Evolutionary conservation across 176 grass and related monocot species (phyloP).

Genomic region (Alopecurus myosuroides): DNA sequence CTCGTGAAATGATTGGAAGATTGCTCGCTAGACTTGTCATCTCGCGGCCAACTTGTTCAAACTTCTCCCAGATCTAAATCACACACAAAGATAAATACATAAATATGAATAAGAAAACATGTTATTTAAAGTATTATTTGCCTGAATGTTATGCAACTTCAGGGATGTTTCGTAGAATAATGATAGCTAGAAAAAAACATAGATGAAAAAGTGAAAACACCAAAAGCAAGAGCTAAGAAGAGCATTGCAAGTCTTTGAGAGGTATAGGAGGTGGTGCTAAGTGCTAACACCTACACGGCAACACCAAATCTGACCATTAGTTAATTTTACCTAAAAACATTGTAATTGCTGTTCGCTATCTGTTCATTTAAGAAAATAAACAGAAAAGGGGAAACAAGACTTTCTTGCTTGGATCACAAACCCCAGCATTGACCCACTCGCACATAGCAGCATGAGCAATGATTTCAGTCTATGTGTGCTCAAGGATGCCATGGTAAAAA

Average conservation of each 20-base stretch:
- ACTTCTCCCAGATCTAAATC: constrained; percentile 67
- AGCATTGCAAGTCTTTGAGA: not conserved
- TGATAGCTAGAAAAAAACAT: not conserved
- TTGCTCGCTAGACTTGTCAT: constrained; percentile 58
- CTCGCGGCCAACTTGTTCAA: constrained; percentile 62
- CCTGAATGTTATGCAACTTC: constrained; percentile 5
- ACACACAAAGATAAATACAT: not conserved
- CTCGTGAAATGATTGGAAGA: constrained; percentile 54
- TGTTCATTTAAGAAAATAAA: constrained; percentile 11
- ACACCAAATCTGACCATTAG: not conserved
- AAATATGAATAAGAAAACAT: not conserved
- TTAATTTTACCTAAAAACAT: not conserved
- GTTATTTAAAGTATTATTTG: not conserved
- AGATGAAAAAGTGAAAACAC: constrained; percentile 2
- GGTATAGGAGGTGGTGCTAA: not conserved
- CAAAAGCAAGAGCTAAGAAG: constrained; percentile 9
- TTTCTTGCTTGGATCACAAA: not conserved
- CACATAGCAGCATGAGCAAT: not conserved
- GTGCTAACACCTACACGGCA: not conserved
- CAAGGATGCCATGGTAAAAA: not conserved
- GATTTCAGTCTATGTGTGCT: not conserved
- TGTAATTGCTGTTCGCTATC: not conserved
- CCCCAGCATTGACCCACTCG: not conserved
- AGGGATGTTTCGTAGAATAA: not conserved
- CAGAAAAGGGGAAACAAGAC: constrained; percentile 2